Evolutionary conservation across 768 basidiomycete species (phyloP), one percentile per base, ranked within the genome.

Genomic region (Coprinopsis strossmayeri): DNA sequence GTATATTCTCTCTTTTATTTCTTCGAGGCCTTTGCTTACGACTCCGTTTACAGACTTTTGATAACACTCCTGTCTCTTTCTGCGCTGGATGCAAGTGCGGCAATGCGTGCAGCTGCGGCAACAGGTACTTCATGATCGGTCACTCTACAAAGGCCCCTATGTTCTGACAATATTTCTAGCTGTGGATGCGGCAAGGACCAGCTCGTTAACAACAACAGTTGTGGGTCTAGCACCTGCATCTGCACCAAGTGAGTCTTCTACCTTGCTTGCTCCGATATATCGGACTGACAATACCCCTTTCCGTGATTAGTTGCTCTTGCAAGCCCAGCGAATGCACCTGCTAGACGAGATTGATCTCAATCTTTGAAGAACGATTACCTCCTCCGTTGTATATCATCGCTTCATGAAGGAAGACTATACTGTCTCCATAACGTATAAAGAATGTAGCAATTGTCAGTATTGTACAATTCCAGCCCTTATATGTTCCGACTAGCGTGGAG

Each of bases 251-350:
- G 34, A 2, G 30, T 46, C 18, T 32, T 12, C 13, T 15, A 2
- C 20, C 34, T 11, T 46, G 3, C 27, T 20, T 34, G 2, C 24
- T 18, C 2, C 2, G 17, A 32, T n/a, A n/a, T n/a, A n/a, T n/a
- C n/a, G n/a, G n/a, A 21, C 17, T 3, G 12, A 20, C 7, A 13
- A n/a, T n/a, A 23, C n/a, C n/a, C 11, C 13, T 30, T 10, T 10
- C 10, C 20, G 11, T 46, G n/a, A 9, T 34, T 23, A 47, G 46
- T 34, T 47, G 46, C 46, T 21, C 30, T 17, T 47, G 46, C 46
- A 38, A 35, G 32, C 17, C 46, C 21, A 21, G 13, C 1, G 17
- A 20, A 21, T 47, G 46, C 46, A 47, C 2, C n/a, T 47, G 46
- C 46, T 47, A 38, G 37, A 7, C 30, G n/a, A n/a, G n/a, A n/a